These are phyloP conservation scores for Acanthamoeba triangularis DNA, from an alignment of 208 protist genomes.

Conservation along the genomic window DNA sequence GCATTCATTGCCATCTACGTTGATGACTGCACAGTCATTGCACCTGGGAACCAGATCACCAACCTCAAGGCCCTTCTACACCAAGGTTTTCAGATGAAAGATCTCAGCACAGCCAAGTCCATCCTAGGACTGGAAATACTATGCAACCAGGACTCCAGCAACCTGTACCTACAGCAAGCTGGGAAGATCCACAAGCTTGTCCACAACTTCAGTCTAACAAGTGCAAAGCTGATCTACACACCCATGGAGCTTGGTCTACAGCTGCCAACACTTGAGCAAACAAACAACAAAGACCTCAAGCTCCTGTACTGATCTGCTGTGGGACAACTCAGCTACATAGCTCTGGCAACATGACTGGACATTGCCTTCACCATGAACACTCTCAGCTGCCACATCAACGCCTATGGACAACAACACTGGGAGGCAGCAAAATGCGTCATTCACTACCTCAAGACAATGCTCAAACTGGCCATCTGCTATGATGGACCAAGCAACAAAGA, in stretches of 20 bases:
- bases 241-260: background rate
- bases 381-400: background rate
- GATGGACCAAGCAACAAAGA: too few relatives aligned
- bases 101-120: background rate
- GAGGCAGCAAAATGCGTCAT: background rate
- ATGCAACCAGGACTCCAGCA: background rate
- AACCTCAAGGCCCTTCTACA: background rate
- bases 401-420: background rate
- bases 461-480: background rate
- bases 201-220: background rate
- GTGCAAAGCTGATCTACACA: background rate
- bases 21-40: background rate
- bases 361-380: background rate
- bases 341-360: background rate
- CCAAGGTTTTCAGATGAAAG: constrained; percentile 36
- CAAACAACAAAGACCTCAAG: background rate
- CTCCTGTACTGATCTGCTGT: background rate
- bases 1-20: background rate
- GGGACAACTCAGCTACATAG: background rate
- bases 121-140: background rate
- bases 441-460: background rate
- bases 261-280: background rate
- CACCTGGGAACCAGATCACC: background rate
- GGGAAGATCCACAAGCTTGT: background rate
- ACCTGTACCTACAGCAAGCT: background rate